These are phyloP conservation scores for Stephania cephalantha DNA, from an alignment of 164 flowering plant genomes.

Conservation along the genomic window DNA sequence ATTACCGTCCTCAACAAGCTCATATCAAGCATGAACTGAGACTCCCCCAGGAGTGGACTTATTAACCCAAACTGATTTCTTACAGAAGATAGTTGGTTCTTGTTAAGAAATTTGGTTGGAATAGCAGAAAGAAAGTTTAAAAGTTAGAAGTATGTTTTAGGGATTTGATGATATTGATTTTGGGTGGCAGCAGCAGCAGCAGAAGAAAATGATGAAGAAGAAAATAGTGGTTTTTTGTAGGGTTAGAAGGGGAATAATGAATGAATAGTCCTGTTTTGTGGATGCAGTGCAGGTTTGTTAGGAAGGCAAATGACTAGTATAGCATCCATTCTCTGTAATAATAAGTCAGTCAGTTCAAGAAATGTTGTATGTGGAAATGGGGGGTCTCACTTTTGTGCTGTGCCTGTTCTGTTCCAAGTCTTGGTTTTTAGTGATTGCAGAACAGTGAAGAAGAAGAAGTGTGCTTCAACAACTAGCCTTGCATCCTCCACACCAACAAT, in stretches of 20 bases:
- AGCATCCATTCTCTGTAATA: neutral
- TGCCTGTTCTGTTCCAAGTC: neutral
- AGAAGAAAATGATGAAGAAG: neutral
- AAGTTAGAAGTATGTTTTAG: neutral
- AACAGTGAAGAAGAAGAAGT: neutral
- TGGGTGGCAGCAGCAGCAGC: neutral
- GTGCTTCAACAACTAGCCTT: no score
- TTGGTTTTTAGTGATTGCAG: neutral
- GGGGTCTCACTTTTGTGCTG: neutral
- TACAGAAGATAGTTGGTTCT: neutral
- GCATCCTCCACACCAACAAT: no score
- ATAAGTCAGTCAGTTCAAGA: neutral
- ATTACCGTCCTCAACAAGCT: slow-evolving; percentile 8
- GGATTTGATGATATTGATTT: neutral
- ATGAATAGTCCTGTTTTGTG: slow-evolving; percentile 1
- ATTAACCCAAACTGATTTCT: slow-evolving; percentile 28
- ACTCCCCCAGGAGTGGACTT: slow-evolving; percentile 83
- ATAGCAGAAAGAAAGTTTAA: neutral
- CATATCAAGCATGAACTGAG: slow-evolving; percentile 37
- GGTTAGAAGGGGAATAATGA: neutral
- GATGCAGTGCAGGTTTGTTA: slow-evolving; percentile 1
- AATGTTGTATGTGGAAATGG: neutral
- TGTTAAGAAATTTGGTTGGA: neutral
- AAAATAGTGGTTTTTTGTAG: neutral
- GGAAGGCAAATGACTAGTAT: neutral